Evolutionary conservation across 2,329 filamentous ascomycete genomes (phyloP), one percentile per base, ranked within the genome.

Genomic region (Botrytis deweyae): DNA sequence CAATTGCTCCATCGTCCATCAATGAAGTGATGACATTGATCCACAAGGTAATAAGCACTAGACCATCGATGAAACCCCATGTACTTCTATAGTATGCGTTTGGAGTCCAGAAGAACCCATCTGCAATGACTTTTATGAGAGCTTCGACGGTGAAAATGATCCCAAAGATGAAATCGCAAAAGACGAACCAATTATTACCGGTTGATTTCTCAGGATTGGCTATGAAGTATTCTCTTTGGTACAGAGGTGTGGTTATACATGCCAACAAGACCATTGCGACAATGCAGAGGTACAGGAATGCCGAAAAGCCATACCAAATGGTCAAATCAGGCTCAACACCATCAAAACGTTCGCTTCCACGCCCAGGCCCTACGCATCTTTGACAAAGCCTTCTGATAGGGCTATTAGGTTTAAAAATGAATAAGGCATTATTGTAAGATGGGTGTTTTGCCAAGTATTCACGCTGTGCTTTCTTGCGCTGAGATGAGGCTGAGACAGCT

Each of bases 231-330:
- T 94, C 88, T 81, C 92, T 94, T 81, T 99, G 96, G 81, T 97
- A 99, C 25, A 99, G 85, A 0, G 96, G 96, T 1, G 96, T 99
- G 1, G 95, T 97, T 69, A 98, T 87, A 80, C 95, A 99, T 44
- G 96, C 96, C 70, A 99, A 88, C 63, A 98, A 84, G n/a, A 99
- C 96, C 97, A 99, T 99, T 69, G 94, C 93, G 61, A 98, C 93
- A 76, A 99, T 98, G 22, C 93, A 92, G 38, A 92, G 90, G 81
- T 99, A 99, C 72, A 98, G 93, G 79, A 99, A 92, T 5, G 94
- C 93, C 0, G 96, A 98, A 81, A 98, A 97, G 0, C 89, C 86
- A 81, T 97, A 98, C 95, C 96, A 99, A 14, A 96, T 87, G 7
- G 93, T 89, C 77, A 94, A 94, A 78, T 96, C 95, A 0, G 96